Evolutionary conservation across 768 basidiomycete species (phyloP).

Genomic region (Gloeostereum incarnatum): DNA sequence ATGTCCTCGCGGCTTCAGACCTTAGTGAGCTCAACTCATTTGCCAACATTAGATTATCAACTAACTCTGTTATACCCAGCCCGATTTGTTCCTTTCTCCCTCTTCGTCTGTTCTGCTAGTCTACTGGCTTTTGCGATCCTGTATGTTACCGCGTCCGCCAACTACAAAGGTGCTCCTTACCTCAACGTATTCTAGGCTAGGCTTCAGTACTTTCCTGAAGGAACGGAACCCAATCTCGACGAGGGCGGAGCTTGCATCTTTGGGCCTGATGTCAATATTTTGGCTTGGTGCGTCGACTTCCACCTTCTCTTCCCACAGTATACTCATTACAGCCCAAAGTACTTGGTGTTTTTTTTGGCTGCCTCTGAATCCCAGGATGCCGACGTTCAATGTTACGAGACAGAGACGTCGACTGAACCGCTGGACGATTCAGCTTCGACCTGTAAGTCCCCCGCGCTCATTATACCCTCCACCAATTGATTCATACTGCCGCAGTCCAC

Average conservation of each 20-base stretch:
- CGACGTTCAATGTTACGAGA: constrained; percentile 75
- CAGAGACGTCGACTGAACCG: constrained; percentile 34
- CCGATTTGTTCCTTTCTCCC: constrained; percentile 79
- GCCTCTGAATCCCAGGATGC: constrained; percentile 73
- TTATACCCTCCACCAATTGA: constrained; percentile 1
- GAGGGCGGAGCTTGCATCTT: constrained; percentile 57
- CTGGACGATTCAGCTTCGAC: constrained; percentile 49
- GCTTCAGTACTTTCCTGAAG: constrained; percentile 52
- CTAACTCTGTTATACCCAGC: constrained; percentile 33
- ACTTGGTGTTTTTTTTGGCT: constrained; percentile 30
- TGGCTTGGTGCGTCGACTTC: constrained; percentile 57
- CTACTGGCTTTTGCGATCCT: constrained; percentile 58
- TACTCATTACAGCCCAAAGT: constrained; percentile 6
- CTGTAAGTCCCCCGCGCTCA: constrained; percentile 38
- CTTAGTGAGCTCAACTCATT: constrained; percentile 48
- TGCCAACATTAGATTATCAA: background rate
- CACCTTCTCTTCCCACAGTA: background rate
- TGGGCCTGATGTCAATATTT: constrained; percentile 64
- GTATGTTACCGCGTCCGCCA: constrained; percentile 28
- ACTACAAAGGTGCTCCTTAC: constrained; percentile 1
- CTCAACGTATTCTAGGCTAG: constrained; percentile 32
- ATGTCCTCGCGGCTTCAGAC: constrained; percentile 62
- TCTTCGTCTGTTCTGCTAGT: constrained; percentile 70
- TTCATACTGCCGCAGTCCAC: constrained; percentile 41
- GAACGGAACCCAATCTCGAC: constrained; percentile 74